Evolutionary conservation across 495 filamentous ascomycete genomes (phyloP).

Genomic region (Penicillium pancosmium): DNA sequence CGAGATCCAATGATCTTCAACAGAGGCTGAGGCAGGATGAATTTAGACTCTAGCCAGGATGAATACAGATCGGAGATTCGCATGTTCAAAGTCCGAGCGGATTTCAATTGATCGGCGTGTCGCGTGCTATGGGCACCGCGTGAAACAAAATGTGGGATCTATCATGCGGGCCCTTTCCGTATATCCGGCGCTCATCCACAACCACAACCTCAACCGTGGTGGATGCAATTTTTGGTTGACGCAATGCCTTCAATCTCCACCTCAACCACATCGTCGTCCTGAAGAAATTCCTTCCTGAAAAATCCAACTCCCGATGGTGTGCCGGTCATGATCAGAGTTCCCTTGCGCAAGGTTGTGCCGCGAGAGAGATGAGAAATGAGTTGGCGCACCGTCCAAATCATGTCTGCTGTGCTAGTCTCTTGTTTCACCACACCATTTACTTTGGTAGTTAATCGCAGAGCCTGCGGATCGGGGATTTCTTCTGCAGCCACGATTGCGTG

Average conservation of each 20-base stretch:
- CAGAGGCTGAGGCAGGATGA: not conserved
- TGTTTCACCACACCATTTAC: constrained; percentile 70
- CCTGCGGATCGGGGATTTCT: constrained; percentile 59
- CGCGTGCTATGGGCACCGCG: not conserved
- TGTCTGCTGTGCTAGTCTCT: constrained; percentile 63
- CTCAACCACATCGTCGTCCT: constrained; percentile 55
- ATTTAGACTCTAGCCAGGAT: not conserved
- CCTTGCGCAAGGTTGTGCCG: constrained; percentile 68
- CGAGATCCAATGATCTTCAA: not conserved
- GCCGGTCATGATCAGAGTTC: constrained; percentile 75
- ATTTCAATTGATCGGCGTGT: not conserved
- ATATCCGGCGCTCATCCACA: not conserved
- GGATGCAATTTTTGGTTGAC: constrained; percentile 36
- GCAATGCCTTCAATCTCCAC: constrained; percentile 45
- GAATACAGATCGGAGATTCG: not conserved
- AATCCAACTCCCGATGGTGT: constrained; percentile 50
- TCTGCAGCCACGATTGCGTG: constrained; percentile 62
- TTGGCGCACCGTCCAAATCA: constrained; percentile 70
- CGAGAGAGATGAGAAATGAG: constrained; percentile 68
- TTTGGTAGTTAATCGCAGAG: constrained; percentile 57
- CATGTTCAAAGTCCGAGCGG: not conserved
- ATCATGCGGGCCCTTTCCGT: constrained; percentile 4
- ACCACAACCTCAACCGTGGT: not conserved
- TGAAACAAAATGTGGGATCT: constrained; percentile 5
- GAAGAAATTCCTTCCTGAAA: constrained; percentile 48